Base-by-base conservation (phyloP, 108 stramenopile genomes). In the Mediolabrus comicus region DNA sequence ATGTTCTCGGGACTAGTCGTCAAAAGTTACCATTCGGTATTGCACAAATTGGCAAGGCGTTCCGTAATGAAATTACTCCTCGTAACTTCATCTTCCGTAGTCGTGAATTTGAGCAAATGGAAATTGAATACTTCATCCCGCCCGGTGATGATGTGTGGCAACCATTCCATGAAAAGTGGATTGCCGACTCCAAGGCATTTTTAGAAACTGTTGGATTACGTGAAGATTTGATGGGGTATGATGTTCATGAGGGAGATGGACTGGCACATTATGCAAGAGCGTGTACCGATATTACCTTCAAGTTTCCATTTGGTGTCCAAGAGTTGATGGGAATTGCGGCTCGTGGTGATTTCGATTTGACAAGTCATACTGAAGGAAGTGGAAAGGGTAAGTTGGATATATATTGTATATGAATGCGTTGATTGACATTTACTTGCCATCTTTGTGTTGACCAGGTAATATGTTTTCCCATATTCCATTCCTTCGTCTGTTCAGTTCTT, bases 41-140 rank as follows among this genome's bases (percentile, higher is more conserved):
- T 71, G 97, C 97, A 0, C 97, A 98, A 65, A 94, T 99, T 62
- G 98, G 98, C 43, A 98, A 98, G 83, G 96, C 97, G 25, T 99
- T 98, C 74, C 90, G 98, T 8, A 99, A 99, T 75, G 98, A 99
- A 74, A 98, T 99, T 53, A 97, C 97, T 7, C 96, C 97, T 4
- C 79, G 97, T 14, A 97, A 97, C 65, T 99, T 97, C 71, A 93
- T 99, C 63, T 99, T 98, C 71, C 95, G 97, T 53, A 81, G 83
- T n/a, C 83, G 98, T 9, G 98, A 99, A 78, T 99, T 99, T 68
- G 97, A 98, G 80, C 98, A 99, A 83, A 95, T 96, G 95, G 98
- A 99, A 74, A 87, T 98, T 30, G 94, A 98, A 73, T 96, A 94
- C 69, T 98, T 98, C 62, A 93, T 94, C 57, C 85, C 83, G 41